Base-by-base conservation (phyloP, 352 stramenopile species). In the Globisporangium rhizosaccharum region DNA sequence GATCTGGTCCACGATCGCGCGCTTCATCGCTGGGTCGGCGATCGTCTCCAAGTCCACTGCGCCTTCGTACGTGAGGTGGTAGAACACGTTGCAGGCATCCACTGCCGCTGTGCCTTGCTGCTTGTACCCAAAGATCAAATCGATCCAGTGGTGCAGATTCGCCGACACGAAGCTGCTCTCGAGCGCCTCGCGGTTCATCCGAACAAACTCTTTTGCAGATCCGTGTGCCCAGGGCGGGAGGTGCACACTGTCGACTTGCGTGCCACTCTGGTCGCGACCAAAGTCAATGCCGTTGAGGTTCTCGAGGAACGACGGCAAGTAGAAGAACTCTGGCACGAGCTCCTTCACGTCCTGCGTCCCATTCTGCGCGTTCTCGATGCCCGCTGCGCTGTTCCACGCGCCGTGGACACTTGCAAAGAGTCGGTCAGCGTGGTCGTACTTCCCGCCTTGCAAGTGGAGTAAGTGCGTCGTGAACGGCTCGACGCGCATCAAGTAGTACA, bases 281-380 rank as follows among this genome's bases (percentile, higher is more conserved):
- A 99, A 97, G 28, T 97, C 92, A 39, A 97, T 88, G 23, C 91
- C 66, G 66, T 99, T 99, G 12, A 82, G 60, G 71, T 99, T 99
- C 59, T 89, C 80, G 28, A 99, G 74, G 68, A 99, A 99, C 15
- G 90, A 79, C 26, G 94, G 86, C 30, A 98, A 84, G 45, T 95
- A 97, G 68, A 98, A 99, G 68, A 97, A 99, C 76, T 99, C 97
- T 12, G 97, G 97, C 17, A 92, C 99, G 12, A 99, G 72, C 67
- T 99, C 97, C 74, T 99, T 99, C 15, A 99, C 96, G 70, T 99
- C 97, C 46, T 95, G 92, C 1, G 96, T 95, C 20, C 74, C 78
- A 49, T 85, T 91, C 55, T 89, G 78, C 41, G 75, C 79, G 20
- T 61, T 80, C 56, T 91, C 75, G 39, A 81, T 62, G 0, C 82